Conservation (phyloP, 371 early-diverging fungal species). For the Apophysomyces trapeziformis region DNA sequence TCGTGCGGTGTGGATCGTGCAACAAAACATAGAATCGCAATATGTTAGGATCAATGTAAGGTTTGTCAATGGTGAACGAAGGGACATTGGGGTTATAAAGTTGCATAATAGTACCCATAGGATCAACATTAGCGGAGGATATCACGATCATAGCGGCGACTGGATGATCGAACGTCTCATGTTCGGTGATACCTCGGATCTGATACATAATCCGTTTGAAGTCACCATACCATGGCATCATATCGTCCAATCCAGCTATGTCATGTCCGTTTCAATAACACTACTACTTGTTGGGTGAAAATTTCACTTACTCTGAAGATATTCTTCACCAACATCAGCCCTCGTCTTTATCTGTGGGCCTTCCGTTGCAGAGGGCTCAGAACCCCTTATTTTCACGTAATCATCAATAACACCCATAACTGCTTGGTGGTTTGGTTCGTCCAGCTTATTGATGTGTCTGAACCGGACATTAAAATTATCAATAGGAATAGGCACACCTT, state of each 20-base stretch:
- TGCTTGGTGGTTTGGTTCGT: conserved; percentile 59
- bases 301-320: conserved; percentile 51
- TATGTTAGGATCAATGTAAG: conserved; percentile 70
- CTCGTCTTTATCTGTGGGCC: conserved; percentile 29
- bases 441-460: conserved; percentile 60
- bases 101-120: conserved; percentile 67
- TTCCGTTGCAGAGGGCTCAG: conserved; percentile 19
- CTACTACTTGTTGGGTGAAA: neutral
- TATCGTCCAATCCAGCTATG: conserved; percentile 47
- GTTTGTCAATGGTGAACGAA: conserved; percentile 61
- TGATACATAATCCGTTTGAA: conserved; percentile 74
- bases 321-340: conserved; percentile 51
- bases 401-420: conserved; percentile 62
- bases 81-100: conserved; percentile 63
- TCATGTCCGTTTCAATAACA: neutral
- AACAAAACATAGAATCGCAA: conserved; percentile 76
- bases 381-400: conserved; percentile 42
- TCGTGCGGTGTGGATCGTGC: conserved; percentile 68
- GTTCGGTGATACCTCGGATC: conserved; percentile 76
- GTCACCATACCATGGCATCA: conserved; percentile 89
- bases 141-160: conserved; percentile 82
- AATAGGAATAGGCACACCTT: conserved; percentile 64
- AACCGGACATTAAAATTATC: conserved; percentile 78
- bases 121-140: conserved; percentile 79
- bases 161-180: conserved; percentile 95